phyloP scores from a whole-genome alignment of 192 early-diverging fungal species.

The Gamsiella multidivaricata region DNA sequence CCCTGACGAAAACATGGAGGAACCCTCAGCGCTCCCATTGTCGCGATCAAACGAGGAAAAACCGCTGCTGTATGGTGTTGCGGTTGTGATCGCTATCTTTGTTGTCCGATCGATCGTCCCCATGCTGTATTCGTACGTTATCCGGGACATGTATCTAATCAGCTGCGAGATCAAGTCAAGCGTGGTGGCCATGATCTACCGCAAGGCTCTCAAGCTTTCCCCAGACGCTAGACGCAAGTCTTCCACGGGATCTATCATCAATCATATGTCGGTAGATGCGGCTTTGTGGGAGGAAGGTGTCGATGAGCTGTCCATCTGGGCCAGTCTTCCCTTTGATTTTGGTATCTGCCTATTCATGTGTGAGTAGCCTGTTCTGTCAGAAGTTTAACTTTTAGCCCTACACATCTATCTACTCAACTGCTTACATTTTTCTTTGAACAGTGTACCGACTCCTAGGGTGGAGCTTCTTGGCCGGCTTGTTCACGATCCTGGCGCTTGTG shows the following conservation, averaged over 20 bases:
- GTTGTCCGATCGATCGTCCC: not conserved
- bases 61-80: slow-evolving; percentile 22
- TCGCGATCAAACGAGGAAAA: not conserved
- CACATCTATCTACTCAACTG: not conserved
- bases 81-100: slow-evolving; percentile 19
- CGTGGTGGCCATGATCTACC: slow-evolving; percentile 46
- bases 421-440: not conserved
- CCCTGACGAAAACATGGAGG: not conserved
- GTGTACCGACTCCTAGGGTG: slow-evolving; percentile 45
- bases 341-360: slow-evolving; percentile 31
- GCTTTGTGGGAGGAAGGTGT: slow-evolving; percentile 25
- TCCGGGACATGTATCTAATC: not conserved
- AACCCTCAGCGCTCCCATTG: not conserved
- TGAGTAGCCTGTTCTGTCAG: slow-evolving; percentile 1
- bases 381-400: not conserved
- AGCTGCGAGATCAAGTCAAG: slow-evolving; percentile 18
- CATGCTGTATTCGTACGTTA: not conserved
- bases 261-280: slow-evolving; percentile 57
- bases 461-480: slow-evolving; percentile 49
- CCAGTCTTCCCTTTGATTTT: slow-evolving; percentile 35
- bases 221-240: slow-evolving; percentile 46
- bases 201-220: slow-evolving; percentile 45
- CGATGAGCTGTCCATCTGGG: slow-evolving; percentile 16
- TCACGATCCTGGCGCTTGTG: slow-evolving; percentile 23
- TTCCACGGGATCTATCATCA: slow-evolving; percentile 48